Evolutionary conservation across 2,329 filamentous ascomycete genomes (phyloP), one percentile per base, ranked within the genome.

Genomic region (Xylaria sp.): DNA sequence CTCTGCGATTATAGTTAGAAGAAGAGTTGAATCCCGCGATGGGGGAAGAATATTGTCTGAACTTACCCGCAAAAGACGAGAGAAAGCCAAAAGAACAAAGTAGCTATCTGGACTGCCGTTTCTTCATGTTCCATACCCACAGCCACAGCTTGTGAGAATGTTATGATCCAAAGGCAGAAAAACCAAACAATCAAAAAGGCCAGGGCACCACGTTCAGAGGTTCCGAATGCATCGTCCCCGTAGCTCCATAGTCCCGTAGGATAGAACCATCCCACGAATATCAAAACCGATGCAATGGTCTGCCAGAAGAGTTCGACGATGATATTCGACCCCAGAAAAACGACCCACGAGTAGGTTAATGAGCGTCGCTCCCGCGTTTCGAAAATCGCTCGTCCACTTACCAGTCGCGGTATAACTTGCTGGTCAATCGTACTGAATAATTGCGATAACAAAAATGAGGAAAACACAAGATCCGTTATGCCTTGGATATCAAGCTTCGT

Each of bases 331-430:
- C 92, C 78, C 80, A 95, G 90, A 72, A 95, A 96, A 2, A 91
- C 86, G 71, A 88, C 86, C 92, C 92, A 96, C 41, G 85, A 87
- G 76, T 96, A 96, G 0, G 90, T 86, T 78, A 92, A 92, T 51
- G 88, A 90, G 0, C 90, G 90, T 2, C 90, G 85, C 77, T 95
- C 92, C 35, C 91, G 90, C 25, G 89, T 90, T 76, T 95, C 91
- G 75, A 94, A 95, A 0, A 95, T 79, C 4, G 87, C 85, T 46
- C 91, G 88, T 70, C 93, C 90, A 25, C 88, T 87, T 66, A 93
- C 87, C 66, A 96, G 93, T 66, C 91, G 88, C 1, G 91, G 91
- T 88, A 94, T 92, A 35, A 89, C 88, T 70, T 91, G 89, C 72
- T 92, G 88, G 2, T 88, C 84, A 23, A 92, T 93, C 64, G 93